phyloP scores from a whole-genome alignment of 345 rosid species.

The Boechera retrofracta region DNA sequence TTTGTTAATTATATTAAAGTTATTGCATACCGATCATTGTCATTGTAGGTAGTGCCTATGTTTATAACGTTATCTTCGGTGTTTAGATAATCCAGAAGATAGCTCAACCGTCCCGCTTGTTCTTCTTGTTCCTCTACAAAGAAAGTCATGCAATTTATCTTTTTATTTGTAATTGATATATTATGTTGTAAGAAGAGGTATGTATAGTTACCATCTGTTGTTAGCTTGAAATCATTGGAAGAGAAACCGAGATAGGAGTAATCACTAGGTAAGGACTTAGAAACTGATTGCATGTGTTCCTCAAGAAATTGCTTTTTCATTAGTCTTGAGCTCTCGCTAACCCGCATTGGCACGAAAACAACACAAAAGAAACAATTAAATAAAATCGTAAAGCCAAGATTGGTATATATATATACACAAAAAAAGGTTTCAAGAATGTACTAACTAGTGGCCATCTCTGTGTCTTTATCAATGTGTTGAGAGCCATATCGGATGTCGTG shows the following conservation, averaged over 20 bases:
- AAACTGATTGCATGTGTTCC: conserved; percentile 45
- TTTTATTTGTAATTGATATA: not conserved
- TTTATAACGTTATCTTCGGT: conserved; percentile 54
- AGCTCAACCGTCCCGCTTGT: conserved; percentile 56
- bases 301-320: conserved; percentile 43
- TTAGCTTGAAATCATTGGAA: conserved; percentile 51
- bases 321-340: conserved; percentile 54
- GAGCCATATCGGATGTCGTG: conserved; percentile 51
- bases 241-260: conserved; percentile 62
- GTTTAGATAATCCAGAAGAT: conserved; percentile 62
- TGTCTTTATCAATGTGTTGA: conserved; percentile 62
- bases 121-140: conserved; percentile 47
- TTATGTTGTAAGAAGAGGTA: not conserved
- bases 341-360: conserved; percentile 51
- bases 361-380: not conserved
- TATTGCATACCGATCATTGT: conserved; percentile 65
- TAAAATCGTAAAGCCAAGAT: conserved; percentile 13
- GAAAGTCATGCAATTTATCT: not conserved
- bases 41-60: conserved; percentile 51
- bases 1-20: conserved; percentile 16
- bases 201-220: conserved; percentile 55
- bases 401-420: no score
- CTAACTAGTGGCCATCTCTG: conserved; percentile 62
- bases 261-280: conserved; percentile 46
- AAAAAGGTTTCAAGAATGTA: not conserved